These are phyloP conservation scores for Parachlorella kessleri DNA, from an alignment of 139 green algal genomes.

Conservation along the genomic window DNA sequence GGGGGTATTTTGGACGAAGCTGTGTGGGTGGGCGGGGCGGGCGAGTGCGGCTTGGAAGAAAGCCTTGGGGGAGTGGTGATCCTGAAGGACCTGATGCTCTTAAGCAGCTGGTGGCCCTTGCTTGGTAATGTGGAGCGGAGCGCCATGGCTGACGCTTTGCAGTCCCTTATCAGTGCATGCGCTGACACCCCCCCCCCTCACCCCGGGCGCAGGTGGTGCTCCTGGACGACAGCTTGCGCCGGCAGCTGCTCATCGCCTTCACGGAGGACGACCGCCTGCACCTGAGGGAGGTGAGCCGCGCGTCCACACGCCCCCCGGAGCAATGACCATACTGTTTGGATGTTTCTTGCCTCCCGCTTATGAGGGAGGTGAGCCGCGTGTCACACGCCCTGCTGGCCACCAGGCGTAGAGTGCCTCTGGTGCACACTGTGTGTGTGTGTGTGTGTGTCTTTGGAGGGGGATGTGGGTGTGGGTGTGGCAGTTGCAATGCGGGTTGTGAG, in stretches of 20 bases:
- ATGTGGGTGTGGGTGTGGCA: no score
- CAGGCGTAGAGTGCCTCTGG: no score
- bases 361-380: background rate
- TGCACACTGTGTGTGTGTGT: conserved; percentile 37
- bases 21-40: background rate
- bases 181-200: background rate
- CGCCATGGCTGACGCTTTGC: no score
- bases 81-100: no score
- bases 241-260: conserved; percentile 89
- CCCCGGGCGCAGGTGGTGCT: conserved; percentile 61
- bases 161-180: no score
- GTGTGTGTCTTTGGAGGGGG: no score
- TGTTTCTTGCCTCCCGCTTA: no score
- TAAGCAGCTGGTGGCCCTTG: no score
- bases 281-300: conserved; percentile 75
- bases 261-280: conserved; percentile 97
- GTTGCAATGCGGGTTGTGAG: no score
- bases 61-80: no score
- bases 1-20: background rate
- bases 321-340: no score
- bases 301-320: conserved; percentile 6
- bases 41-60: background rate
- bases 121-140: no score
- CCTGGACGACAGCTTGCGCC: conserved; percentile 75
- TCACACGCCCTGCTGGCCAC: background rate